Base-by-base conservation (phyloP, 805 yeast genomes). In the Candida hispaniensis region DNA sequence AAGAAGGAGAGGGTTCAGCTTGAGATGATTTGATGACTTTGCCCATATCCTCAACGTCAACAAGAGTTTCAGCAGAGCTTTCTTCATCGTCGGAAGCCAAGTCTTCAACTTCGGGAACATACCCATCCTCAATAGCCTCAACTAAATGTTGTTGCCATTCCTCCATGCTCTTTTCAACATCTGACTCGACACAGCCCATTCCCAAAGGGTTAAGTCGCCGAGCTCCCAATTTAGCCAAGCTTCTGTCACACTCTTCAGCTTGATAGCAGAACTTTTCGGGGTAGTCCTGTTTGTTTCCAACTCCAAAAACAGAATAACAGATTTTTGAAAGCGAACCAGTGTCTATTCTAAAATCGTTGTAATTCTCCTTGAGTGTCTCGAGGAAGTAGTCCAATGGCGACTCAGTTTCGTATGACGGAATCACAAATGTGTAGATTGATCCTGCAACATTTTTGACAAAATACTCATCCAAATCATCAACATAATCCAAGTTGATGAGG, bases 341-440 rank as follows among this genome's bases (percentile, higher is more conserved):
- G 50, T 83, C 94, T 19, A 85, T 70, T 45, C 95, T 66, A 60
- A 82, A 82, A 54, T 85, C 96, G 42, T 77, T 76, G 42, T 71
- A 71, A 2, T 93, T 82, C 38, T 85, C 95, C 43, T 71, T 66
- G 45, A 85, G 61, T 26, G 80, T 74, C 47, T 81, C 93, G 39
- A 85, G 60, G 54, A 83, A 82, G 51, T 73, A 86, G 55, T 85
- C 96, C 18, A 86, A 66, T 9, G 96, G 95, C 1, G 93, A 80
- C 54, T 85, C 96, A 0, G 86, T 79, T 45, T 83, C 95, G 51
- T 85, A 85, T 0, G 94, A 82, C 2, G 96, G 96, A 18, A 85
- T 61, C 10, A 85, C 81, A 40, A 85, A 44, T 21, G 86, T 52
- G 48, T 82, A 85, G 8, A 82, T 57, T 38, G 73, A 67, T 4